Conservation (phyloP, 2,329 filamentous ascomycete genomes). For the Colletotrichum tanaceti region DNA sequence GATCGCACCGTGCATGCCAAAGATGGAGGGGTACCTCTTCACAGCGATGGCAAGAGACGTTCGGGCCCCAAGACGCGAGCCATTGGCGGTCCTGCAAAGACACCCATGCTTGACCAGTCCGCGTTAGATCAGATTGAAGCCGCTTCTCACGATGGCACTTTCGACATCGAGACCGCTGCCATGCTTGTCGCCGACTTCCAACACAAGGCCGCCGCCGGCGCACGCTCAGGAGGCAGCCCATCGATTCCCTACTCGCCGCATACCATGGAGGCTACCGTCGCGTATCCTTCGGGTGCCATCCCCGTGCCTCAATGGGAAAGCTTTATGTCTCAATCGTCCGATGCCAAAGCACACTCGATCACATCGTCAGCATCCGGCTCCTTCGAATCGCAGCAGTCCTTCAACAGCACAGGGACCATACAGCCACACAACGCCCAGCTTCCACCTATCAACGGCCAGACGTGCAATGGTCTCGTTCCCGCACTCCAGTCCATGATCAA, state of each 20-base stretch:
- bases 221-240: conserved; percentile 66
- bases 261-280: conserved; percentile 80
- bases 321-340: conserved; percentile 79
- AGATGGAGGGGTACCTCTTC: conserved; percentile 92
- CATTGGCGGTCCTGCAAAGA: conserved; percentile 76
- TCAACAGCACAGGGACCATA: conserved; percentile 66
- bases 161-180: conserved; percentile 96
- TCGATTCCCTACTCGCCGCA: conserved; percentile 80
- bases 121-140: conserved; percentile 93
- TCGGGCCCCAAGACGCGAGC: conserved; percentile 75
- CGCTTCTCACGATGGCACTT: conserved; percentile 82
- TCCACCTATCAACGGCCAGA: conserved; percentile 75
- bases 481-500: conserved; percentile 78
- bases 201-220: conserved; percentile 87
- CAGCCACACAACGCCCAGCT: conserved; percentile 70
- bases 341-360: conserved; percentile 81
- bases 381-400: conserved; percentile 75
- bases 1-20: conserved; percentile 99
- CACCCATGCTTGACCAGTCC: conserved; percentile 84
- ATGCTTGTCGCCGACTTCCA: conserved; percentile 99
- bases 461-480: conserved; percentile 69
- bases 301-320: conserved; percentile 90
- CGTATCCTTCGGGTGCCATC: conserved; percentile 82
- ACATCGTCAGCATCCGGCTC: conserved; percentile 73
- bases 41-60: conserved; percentile 92